These are phyloP conservation scores for Phaeotremella skinneri DNA, from an alignment of 768 basidiomycete species.

Conservation along the genomic window DNA sequence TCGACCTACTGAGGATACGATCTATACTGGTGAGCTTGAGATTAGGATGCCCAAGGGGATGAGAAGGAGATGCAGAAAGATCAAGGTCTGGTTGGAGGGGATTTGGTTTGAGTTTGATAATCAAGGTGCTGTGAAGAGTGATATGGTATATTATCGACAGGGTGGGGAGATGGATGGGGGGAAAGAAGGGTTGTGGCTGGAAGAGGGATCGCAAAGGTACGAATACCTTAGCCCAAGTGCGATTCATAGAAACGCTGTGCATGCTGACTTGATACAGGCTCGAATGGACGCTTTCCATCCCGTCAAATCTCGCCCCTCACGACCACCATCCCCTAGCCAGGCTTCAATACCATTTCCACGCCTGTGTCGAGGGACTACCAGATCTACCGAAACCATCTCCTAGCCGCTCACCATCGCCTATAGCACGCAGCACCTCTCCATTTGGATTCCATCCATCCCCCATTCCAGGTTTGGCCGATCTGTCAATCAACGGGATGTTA, in stretches of 20 bases:
- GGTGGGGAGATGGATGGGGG: conserved; percentile 21
- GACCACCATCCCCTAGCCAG: conserved; percentile 30
- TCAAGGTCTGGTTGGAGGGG: conserved; percentile 13
- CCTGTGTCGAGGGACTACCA: conserved; percentile 30
- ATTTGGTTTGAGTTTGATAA: conserved; percentile 15
- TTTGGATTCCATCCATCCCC: neutral
- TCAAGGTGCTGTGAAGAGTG: conserved; percentile 18
- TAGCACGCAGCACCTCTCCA: neutral
- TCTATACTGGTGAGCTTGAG: conserved; percentile 3
- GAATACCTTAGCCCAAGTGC: conserved; percentile 3
- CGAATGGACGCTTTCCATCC: conserved; percentile 32
- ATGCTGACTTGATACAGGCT: conserved; percentile 16
- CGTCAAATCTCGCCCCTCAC: conserved; percentile 31
- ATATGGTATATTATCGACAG: conserved; percentile 24
- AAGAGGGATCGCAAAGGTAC: conserved; percentile 33
- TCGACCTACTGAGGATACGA: neutral
- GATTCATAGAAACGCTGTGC: neutral
- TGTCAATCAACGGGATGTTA: neutral
- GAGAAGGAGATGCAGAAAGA: conserved; percentile 3
- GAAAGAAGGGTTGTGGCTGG: conserved; percentile 28
- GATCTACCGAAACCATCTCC: conserved; percentile 1
- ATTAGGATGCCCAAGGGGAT: conserved; percentile 5
- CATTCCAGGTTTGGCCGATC: conserved; percentile 5
- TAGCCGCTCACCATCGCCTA: neutral
- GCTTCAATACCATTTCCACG: conserved; percentile 26